These are phyloP conservation scores for Termitomyces sp. DNA, from an alignment of 1,284 basidiomycete species.

Conservation along the genomic window DNA sequence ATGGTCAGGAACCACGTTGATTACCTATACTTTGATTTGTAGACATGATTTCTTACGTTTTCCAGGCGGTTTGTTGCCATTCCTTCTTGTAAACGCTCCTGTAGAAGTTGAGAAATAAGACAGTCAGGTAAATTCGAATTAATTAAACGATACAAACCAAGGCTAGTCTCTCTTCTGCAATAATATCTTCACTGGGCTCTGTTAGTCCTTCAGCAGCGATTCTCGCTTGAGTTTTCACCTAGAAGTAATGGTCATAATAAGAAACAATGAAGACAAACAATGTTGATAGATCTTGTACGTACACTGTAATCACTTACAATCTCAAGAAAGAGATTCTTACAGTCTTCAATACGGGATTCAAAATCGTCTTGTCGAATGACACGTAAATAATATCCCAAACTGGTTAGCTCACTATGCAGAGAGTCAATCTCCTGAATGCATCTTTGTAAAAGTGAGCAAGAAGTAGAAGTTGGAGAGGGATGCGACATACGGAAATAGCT, in stretches of 20 bases:
- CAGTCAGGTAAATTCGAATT: too few relatives aligned
- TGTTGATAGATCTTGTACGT: background rate
- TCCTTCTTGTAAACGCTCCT: background rate
- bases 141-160: background rate
- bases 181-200: background rate
- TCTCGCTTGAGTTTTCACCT: background rate
- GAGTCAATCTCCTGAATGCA: too few relatives aligned
- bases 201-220: background rate
- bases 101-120: background rate
- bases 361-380: background rate
- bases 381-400: background rate
- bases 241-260: background rate
- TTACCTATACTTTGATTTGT: too few relatives aligned
- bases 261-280: background rate
- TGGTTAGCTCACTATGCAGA: too few relatives aligned
- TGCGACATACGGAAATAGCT: background rate
- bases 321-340: background rate
- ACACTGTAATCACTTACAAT: background rate
- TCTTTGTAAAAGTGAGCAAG: background rate
- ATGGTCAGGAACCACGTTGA: background rate
- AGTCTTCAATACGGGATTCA: background rate
- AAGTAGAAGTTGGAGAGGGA: too few relatives aligned
- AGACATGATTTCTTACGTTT: background rate
- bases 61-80: background rate
- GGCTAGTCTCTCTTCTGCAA: background rate